A percentile compares a stretch with the other conserved stretches of the same genome.
These are phyloP conservation scores for Teratosphaeria zuluensis DNA, from an alignment of 2,329 filamentous ascomycete species.

Conservation along the genomic window DNA sequence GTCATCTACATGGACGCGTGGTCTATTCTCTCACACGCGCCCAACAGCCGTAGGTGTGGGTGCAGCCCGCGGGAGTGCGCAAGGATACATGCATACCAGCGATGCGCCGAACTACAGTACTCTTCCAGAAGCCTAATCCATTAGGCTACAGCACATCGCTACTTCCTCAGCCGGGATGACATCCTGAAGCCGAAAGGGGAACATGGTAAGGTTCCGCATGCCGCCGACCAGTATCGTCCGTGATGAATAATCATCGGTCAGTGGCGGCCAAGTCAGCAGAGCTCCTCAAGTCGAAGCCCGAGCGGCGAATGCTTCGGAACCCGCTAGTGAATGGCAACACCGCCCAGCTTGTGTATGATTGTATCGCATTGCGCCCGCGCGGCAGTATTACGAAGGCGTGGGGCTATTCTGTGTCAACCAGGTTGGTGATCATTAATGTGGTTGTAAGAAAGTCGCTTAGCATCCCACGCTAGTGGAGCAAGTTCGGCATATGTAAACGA, in stretches of 20 bases:
- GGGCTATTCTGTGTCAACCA: not conserved
- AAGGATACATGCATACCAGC: not conserved
- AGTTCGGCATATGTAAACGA: not conserved
- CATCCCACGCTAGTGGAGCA: not conserved
- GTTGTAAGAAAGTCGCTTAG: not conserved
- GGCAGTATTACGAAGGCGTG: not conserved
- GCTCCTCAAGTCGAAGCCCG: too few species aligned
- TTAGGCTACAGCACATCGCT: too few species aligned
- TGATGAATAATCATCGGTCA: too few species aligned
- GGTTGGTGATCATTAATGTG: not conserved
- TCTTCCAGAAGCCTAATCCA: not conserved
- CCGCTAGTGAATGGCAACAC: not conserved
- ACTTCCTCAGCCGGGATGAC: too few species aligned
- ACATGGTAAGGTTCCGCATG: too few species aligned
- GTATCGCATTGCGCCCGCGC: not conserved
- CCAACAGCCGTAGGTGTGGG: not conserved
- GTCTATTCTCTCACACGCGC: not conserved
- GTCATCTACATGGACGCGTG: too few species aligned
- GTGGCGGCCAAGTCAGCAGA: too few species aligned
- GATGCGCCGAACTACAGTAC: not conserved
- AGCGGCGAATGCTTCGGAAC: not conserved
- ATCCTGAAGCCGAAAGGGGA: too few species aligned
- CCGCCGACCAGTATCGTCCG: too few species aligned
- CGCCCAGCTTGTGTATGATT: not conserved
- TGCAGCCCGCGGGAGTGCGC: not conserved